These are phyloP conservation scores for Arthrinium phaeospermum DNA, from an alignment of 2,329 filamentous ascomycete species.

Conservation along the genomic window DNA sequence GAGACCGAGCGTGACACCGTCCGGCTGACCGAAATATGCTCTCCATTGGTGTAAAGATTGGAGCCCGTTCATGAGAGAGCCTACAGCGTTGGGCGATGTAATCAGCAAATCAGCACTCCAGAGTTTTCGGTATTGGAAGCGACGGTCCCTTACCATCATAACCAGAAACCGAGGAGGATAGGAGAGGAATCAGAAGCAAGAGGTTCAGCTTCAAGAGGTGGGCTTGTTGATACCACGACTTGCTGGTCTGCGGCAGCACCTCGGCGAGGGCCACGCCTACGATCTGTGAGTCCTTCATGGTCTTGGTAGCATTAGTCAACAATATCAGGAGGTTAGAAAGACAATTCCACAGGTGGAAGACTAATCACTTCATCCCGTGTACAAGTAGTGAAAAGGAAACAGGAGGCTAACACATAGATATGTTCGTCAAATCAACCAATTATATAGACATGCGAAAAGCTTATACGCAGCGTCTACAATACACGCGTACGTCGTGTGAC, in stretches of 20 bases:
- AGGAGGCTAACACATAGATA: too few species aligned
- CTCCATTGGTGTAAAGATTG: conserved; percentile 48
- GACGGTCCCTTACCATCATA: conserved; percentile 44
- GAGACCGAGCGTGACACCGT: conserved; percentile 42
- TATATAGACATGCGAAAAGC: too few species aligned
- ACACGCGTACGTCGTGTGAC: too few species aligned
- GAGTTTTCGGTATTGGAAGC: neutral
- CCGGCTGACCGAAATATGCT: conserved; percentile 45
- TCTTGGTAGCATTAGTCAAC: neutral
- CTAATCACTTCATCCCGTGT: too few species aligned
- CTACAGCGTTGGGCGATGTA: conserved; percentile 29
- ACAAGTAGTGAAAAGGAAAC: too few species aligned
- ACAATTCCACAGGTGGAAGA: too few species aligned
- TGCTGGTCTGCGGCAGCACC: conserved; percentile 46
- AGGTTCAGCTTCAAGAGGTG: conserved; percentile 52
- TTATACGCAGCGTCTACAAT: too few species aligned
- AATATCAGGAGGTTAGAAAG: neutral
- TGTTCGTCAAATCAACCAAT: too few species aligned
- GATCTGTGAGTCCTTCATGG: conserved; percentile 29
- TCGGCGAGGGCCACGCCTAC: conserved; percentile 37
- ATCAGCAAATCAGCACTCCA: conserved; percentile 50
- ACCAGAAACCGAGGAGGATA: conserved; percentile 45
- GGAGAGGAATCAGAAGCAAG: conserved; percentile 47
- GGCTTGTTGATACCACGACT: conserved; percentile 49
- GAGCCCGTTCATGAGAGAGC: conserved; percentile 47